Evolutionary conservation across 345 rosid genomes (phyloP).

Genomic region (Salix udensis): DNA sequence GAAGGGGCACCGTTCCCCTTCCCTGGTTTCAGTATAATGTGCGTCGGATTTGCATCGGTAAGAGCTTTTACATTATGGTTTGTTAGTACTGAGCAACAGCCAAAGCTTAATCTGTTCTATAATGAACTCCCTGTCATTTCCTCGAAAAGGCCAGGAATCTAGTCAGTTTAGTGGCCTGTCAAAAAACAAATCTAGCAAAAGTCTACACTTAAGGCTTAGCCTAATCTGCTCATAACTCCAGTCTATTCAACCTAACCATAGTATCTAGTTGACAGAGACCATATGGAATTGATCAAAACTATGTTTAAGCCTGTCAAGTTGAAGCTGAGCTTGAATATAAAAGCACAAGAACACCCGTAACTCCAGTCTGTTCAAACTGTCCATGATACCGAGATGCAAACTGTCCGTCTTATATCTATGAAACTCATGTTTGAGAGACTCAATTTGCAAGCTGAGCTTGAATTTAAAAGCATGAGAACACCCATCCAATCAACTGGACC

Average conservation of each 20-base stretch:
- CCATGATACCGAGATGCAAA: no score
- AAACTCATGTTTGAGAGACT: no score
- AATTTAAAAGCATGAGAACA: no score
- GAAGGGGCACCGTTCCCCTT: conserved; percentile 71
- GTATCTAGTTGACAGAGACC: not conserved
- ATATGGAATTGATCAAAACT: not conserved
- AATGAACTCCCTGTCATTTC: not conserved
- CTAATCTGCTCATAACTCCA: not conserved
- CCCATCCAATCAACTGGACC: no score
- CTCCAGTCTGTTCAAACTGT: no score
- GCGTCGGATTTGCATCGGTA: conserved; percentile 63
- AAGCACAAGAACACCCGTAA: no score
- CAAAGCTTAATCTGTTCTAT: not conserved
- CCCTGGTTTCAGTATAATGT: conserved; percentile 93
- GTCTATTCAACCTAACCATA: not conserved
- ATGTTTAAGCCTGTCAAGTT: not conserved
- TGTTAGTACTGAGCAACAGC: not conserved
- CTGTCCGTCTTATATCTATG: no score
- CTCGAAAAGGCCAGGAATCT: not conserved
- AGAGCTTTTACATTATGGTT: conserved; percentile 11
- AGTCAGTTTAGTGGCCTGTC: not conserved
- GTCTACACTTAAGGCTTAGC: not conserved
- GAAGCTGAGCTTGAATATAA: not conserved
- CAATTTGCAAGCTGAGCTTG: no score
- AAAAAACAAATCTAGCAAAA: not conserved